Evolutionary conservation across 352 stramenopile species (phyloP).

Genomic region (Pythium aphanidermatum): DNA sequence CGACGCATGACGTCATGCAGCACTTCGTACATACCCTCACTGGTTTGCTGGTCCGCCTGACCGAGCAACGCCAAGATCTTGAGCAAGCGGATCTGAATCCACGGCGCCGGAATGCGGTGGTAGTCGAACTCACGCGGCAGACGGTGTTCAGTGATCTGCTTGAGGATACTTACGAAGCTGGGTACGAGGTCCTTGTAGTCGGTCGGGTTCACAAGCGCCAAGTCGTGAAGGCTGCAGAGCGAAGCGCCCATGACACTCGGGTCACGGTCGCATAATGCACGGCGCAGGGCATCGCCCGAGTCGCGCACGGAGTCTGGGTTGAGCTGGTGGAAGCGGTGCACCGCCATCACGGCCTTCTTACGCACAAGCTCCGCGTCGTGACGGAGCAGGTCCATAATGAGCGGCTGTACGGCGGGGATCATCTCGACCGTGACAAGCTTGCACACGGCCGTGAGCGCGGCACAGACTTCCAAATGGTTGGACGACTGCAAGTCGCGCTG

Average conservation of each 20-base stretch:
- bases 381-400: slow-evolving; percentile 94
- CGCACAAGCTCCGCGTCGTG: slow-evolving; percentile 97
- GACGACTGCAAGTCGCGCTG: slow-evolving; percentile 90
- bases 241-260: slow-evolving; percentile 97
- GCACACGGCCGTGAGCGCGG: slow-evolving; percentile 93
- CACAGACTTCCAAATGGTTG: slow-evolving; percentile 93
- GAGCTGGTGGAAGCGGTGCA: slow-evolving; percentile 99
- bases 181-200: slow-evolving; percentile 99
- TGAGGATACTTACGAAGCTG: slow-evolving; percentile 98
- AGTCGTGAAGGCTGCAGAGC: slow-evolving; percentile 91
- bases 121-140: slow-evolving; percentile 99
- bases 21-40: slow-evolving; percentile 99
- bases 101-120: slow-evolving; percentile 98
- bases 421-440: slow-evolving; percentile 98
- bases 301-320: slow-evolving; percentile 90
- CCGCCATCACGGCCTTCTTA: slow-evolving; percentile 98
- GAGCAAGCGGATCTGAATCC: slow-evolving; percentile 98
- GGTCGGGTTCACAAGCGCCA: slow-evolving; percentile 84
- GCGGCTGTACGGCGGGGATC: slow-evolving; percentile 94
- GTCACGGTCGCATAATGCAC: slow-evolving; percentile 97
- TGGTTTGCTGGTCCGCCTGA: slow-evolving; percentile 90
- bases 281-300: slow-evolving; percentile 89
- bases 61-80: slow-evolving; percentile 96
- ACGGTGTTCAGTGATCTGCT: slow-evolving; percentile 99
- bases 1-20: slow-evolving; percentile 97